These are phyloP conservation scores for Forsythia suspensa DNA, from an alignment of 257 asterid genomes.

Conservation along the genomic window DNA sequence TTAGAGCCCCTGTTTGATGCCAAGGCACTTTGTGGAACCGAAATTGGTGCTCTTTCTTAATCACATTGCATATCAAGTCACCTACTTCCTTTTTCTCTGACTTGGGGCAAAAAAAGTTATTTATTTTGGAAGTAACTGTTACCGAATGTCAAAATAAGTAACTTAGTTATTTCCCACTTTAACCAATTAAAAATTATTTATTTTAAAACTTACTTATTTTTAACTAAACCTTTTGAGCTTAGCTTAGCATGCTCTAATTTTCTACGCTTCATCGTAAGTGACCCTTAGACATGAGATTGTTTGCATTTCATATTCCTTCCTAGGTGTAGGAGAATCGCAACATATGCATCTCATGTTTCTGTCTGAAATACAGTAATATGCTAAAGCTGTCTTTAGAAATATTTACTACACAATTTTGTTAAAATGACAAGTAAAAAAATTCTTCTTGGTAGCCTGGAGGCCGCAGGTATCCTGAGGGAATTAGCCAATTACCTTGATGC, in stretches of 20 bases:
- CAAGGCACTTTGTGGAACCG: not conserved
- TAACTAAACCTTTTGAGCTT: not conserved
- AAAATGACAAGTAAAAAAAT: not conserved
- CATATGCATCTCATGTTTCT: not conserved
- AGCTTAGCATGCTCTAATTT: not conserved
- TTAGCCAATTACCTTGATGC: slow-evolving; percentile 90
- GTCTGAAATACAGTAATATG: not conserved
- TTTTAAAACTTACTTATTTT: too few relatives aligned
- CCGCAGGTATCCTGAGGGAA: slow-evolving; percentile 91
- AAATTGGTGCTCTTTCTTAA: not conserved
- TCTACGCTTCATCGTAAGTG: not conserved
- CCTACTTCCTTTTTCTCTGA: not conserved
- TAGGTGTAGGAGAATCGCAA: not conserved
- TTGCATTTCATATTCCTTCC: not conserved
- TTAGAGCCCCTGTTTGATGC: not conserved
- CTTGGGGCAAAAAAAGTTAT: not conserved
- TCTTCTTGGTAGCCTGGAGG: slow-evolving; percentile 68
- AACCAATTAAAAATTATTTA: not conserved
- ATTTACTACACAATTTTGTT: not conserved
- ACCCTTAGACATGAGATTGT: not conserved
- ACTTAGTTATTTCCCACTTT: too few relatives aligned
- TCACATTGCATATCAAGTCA: not conserved
- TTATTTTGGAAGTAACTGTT: not conserved
- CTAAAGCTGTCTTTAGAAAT: not conserved
- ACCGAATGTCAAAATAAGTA: too few relatives aligned